Evolutionary conservation across 225 moss, liverwort and hornwort genomes (phyloP), one percentile per base, ranked within the genome.

Genomic region (Thuidium tamariscinum): DNA sequence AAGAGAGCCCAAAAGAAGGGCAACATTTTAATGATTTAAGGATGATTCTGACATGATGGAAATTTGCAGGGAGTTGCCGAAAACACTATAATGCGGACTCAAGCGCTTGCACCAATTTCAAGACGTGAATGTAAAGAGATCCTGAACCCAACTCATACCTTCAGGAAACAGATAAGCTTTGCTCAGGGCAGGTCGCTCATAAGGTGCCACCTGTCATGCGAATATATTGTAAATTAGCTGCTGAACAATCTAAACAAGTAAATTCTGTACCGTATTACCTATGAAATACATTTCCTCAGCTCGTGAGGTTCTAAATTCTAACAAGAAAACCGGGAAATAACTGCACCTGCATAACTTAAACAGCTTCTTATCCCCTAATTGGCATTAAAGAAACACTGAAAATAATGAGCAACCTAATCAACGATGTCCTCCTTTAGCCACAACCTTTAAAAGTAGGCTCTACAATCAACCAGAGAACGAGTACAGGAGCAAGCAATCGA

Each of bases 161-260:
- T 92, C 86, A 81, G 95, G 96, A 37, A 95, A 95, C 76, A 95
- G 25, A 63, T 96, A 96, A 26, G 92, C 96, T 87, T 95, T 96
- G 82, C 92, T 95, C 44, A 96, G 81, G 41, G 96, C 89, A 86
- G 96, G 96, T 65, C 95, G 93, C 82, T 96, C 94, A 80, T 95
- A 95, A n/a, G 96, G 95, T 79, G 94, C 95, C 51, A 88, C 94
- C 94, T 96, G 92, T 84, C 86, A 86, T 42, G 44, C 8, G 36
- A 84, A 44, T 37, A 39, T 16, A 68, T 41, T 39, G 16, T 44
- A 64, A 55, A 62, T 90, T 62, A 88, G 79, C 82, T 82, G 72
- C 57, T 18, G 26, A 83, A 69, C 42, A 86, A 83, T 77, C 46
- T 60, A 41, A 66, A 73, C 8, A 85, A 67, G 74, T 18, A 69